Evolutionary conservation across 352 stramenopile genomes (phyloP).

Genomic region (Globisporangium abappressorium): DNA sequence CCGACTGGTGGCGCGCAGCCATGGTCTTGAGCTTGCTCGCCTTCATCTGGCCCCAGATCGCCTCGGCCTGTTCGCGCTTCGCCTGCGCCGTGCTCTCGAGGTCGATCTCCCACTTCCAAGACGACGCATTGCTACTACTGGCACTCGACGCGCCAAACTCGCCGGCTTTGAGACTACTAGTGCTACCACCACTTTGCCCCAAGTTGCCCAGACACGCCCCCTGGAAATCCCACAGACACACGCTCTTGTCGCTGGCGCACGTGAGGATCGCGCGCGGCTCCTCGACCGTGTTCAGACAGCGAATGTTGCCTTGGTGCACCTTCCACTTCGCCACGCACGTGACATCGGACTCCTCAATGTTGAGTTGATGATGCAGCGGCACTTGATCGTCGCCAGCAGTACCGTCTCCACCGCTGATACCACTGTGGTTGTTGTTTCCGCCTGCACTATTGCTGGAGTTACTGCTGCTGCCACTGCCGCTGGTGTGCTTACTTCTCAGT

Average conservation of each 20-base stretch:
- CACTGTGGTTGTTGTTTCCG: constrained; percentile 11
- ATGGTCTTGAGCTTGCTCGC: constrained; percentile 36
- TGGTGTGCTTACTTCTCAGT: constrained; percentile 30
- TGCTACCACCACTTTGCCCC: neutral
- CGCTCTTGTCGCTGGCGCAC: constrained; percentile 60
- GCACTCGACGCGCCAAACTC: neutral
- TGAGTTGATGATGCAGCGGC: neutral
- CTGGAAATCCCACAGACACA: constrained; percentile 58
- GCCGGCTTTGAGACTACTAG: neutral
- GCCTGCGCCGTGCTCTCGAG: constrained; percentile 24
- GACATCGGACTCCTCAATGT: constrained; percentile 31
- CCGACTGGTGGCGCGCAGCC: constrained; percentile 21
- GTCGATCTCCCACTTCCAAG: constrained; percentile 58
- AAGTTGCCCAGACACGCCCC: constrained; percentile 42
- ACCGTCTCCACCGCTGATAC: neutral
- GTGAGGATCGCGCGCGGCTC: constrained; percentile 57
- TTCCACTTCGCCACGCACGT: constrained; percentile 47
- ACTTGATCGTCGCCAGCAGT: too few species aligned
- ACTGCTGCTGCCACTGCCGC: constrained; percentile 15
- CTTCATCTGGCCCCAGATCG: constrained; percentile 64
- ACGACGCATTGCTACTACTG: neutral
- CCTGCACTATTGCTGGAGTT: neutral
- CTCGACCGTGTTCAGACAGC: constrained; percentile 50
- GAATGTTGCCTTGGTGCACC: constrained; percentile 48
- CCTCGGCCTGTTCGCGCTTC: constrained; percentile 49